phyloP scores from a whole-genome alignment of 1,139 yeast genomes.

The Debaryomyces fabryi region DNA sequence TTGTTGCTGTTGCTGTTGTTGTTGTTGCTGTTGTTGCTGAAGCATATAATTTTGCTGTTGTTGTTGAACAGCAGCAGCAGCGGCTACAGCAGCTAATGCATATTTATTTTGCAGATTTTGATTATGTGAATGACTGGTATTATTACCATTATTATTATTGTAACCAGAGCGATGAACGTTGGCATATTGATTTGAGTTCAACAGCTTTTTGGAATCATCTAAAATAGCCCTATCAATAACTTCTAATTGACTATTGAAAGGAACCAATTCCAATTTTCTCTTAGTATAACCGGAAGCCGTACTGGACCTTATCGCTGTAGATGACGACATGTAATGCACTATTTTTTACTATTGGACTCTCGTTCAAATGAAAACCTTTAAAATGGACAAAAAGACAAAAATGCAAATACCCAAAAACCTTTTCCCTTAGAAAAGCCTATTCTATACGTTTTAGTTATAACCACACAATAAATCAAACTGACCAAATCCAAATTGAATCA shows the following conservation, averaged over 20 bases:
- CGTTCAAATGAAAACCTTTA: neutral
- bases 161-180: slow-evolving; percentile 8
- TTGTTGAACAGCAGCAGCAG: slow-evolving; percentile 33
- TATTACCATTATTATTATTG: slow-evolving; percentile 14
- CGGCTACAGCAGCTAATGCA: slow-evolving; percentile 34
- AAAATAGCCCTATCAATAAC: slow-evolving; percentile 22
- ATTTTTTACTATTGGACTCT: slow-evolving; percentile 8
- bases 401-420: slow-evolving; percentile 6
- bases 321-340: slow-evolving; percentile 12
- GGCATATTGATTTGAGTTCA: slow-evolving; percentile 14
- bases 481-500: slow-evolving; percentile 2
- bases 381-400: slow-evolving; percentile 5
- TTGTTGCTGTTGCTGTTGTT: slow-evolving; percentile 23
- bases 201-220: slow-evolving; percentile 15
- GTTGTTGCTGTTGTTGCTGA: slow-evolving; percentile 16
- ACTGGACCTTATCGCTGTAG: slow-evolving; percentile 1
- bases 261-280: slow-evolving; percentile 29
- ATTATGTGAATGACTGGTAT: slow-evolving; percentile 12
- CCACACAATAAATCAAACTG: slow-evolving; percentile 4
- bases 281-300: slow-evolving; percentile 22
- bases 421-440: neutral
- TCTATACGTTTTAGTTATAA: slow-evolving; percentile 1
- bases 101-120: slow-evolving; percentile 25
- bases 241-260: slow-evolving; percentile 36
- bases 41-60: slow-evolving; percentile 23